Conservation (phyloP, 306 rosid genomes). For the Datisca glomerata region DNA sequence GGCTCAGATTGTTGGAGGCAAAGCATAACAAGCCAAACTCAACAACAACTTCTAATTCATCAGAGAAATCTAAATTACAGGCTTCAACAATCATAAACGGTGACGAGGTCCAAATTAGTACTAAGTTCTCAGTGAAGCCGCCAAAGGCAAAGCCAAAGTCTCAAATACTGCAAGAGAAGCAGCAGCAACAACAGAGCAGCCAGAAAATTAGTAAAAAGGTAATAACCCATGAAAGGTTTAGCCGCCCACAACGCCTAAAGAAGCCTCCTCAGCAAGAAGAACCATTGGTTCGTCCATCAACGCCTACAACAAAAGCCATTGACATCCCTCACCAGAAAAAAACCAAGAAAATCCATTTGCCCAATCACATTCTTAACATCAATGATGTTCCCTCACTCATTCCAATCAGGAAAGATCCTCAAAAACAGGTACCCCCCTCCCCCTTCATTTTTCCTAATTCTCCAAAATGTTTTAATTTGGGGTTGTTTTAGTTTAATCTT, state of each 20-base stretch:
- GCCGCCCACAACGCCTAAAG: slow-evolving; percentile 37
- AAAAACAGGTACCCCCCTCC: slow-evolving; percentile 19
- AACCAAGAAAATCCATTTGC: slow-evolving; percentile 43
- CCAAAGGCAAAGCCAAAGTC: slow-evolving; percentile 16
- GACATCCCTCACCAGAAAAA: too few relatives aligned
- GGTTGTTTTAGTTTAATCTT: too few relatives aligned
- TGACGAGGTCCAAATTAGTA: slow-evolving; percentile 3
- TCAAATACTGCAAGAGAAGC: slow-evolving; percentile 5
- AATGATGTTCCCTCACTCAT: slow-evolving; percentile 30
- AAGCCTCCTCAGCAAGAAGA: slow-evolving; percentile 58
- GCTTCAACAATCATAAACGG: too few relatives aligned
- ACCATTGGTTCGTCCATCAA: slow-evolving; percentile 46
- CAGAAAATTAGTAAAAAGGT: slow-evolving; percentile 18
- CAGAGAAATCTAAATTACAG: not conserved
- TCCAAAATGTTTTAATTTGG: too few relatives aligned
- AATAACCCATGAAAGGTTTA: slow-evolving; percentile 25
- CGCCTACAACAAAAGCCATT: slow-evolving; percentile 22
- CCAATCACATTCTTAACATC: slow-evolving; percentile 36
- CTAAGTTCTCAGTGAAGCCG: slow-evolving; percentile 18
- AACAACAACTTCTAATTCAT: slow-evolving; percentile 1
- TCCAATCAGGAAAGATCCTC: slow-evolving; percentile 30
- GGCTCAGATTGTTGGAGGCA: slow-evolving; percentile 32
- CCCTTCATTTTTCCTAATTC: not conserved
- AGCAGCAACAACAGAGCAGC: too few relatives aligned
- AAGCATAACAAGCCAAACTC: slow-evolving; percentile 25